Conservation (phyloP, 768 basidiomycete genomes). For the Pleurotus cornucopiae region DNA sequence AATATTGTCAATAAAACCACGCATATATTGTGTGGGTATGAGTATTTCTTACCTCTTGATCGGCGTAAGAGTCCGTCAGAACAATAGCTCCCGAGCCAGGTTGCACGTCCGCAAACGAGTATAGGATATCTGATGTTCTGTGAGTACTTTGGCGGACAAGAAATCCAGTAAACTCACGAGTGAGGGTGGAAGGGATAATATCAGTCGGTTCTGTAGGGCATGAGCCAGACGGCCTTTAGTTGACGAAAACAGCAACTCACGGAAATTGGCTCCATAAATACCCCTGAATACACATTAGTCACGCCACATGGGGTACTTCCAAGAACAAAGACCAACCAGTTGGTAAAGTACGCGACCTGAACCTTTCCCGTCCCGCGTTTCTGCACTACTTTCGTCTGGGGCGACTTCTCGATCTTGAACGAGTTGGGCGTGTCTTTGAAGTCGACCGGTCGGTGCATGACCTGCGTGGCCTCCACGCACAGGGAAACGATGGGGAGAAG, state of each 20-base stretch:
- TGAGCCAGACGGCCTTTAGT: conserved; percentile 1
- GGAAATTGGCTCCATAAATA: conserved; percentile 62
- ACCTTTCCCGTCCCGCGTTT: conserved; percentile 35
- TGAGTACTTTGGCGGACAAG: not conserved
- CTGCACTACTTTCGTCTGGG: conserved; percentile 35
- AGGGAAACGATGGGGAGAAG: conserved; percentile 7
- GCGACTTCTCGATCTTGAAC: conserved; percentile 26
- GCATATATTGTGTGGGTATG: not conserved
- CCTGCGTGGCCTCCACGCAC: conserved; percentile 37
- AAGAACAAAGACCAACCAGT: conserved; percentile 31
- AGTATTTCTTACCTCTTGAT: conserved; percentile 46
- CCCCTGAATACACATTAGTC: conserved; percentile 25
- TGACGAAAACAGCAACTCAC: conserved; percentile 28
- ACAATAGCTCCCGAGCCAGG: conserved; percentile 55
- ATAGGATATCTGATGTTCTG: conserved; percentile 49
- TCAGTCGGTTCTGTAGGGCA: conserved; percentile 53
- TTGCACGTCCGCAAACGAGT: conserved; percentile 75
- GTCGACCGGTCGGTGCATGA: conserved; percentile 48
- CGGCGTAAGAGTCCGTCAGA: conserved; percentile 73
- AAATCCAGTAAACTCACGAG: conserved; percentile 37
- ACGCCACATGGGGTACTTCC: conserved; percentile 3
- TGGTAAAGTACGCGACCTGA: conserved; percentile 52
- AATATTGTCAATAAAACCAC: conserved; percentile 2
- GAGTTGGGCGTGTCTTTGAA: conserved; percentile 37
- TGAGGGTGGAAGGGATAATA: conserved; percentile 54